Evolutionary conservation across 495 filamentous ascomycete species (phyloP), one percentile per base, ranked within the genome.

Genomic region (Trichoderma reesei): DNA sequence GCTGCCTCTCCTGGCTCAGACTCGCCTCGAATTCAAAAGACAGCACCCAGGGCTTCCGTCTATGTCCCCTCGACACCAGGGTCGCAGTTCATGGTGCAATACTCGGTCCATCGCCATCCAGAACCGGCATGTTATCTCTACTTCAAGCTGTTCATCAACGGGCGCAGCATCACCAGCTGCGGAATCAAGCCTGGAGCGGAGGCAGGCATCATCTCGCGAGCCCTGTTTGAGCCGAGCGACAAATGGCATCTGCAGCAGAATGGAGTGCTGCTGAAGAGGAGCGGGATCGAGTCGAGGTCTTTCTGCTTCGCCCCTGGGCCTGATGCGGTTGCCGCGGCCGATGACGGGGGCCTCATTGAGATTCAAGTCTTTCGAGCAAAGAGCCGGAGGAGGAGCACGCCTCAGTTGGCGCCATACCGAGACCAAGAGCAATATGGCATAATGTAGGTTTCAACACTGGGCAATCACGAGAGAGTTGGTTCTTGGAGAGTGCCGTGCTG

Each of bases 61-160:
- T 83, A 82, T 61, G 75, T 83, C 26, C 77, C 79, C 3, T 82
- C 80, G 0, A 64, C 74, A 0, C 75, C 80, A 64, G 79, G 81
- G 7, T 48, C 44, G 78, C 70, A 31, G 72, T 37, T 18, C 33
- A 54, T 10, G 31, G n/a, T 7, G 31, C 59, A 34, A 0, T 34
- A 3, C 16, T 44, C 26, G 59, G 31, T 18, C 33, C 39, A 18
- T 16, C 46, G 41, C n/a, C 62, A 48, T 16, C 44, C 44, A n/a
- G 26, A 59, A 1, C 73, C 74, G 26, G 74, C 71, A 56, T 69
- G 65, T 64, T 78, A 71, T 63, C 66, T 80, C 36, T 77, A 78
- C 72, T 82, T 82, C 69, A 81, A 79, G 65, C 70, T 84, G 61
- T 77, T 72, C 67, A 77, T 84, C 61, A 82, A 84, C 66, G 77